Evolutionary conservation across 1,284 basidiomycete species (phyloP), one percentile per base, ranked within the genome.

Genomic region (Vanrija pseudolonga): DNA sequence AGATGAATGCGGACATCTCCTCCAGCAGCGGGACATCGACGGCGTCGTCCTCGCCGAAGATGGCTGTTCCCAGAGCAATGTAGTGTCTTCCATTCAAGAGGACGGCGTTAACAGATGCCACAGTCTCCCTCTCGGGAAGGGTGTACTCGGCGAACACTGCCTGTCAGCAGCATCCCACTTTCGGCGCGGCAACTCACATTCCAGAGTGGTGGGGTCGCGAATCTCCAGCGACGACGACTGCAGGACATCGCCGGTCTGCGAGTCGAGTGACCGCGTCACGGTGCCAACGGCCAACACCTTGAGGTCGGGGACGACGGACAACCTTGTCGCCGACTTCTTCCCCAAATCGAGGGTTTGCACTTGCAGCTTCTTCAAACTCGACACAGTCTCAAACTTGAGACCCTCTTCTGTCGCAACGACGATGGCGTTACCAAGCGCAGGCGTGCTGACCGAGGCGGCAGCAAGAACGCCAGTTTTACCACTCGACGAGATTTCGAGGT

Each of bases 341-440:
- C 87, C 88, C 4, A 90, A 73, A 28, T 83, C 79, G 23, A 90
- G 87, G 28, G 88, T 83, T 57, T 85, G 83, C 38, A 93, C 85
- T 61, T 92, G 88, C 69, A 91, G 81, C 76, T 89, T 89, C 65
- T 89, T 85, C 11, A 90, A 77, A 53, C 85, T 83, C n/a, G 79
- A 78, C 15, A 90, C 79, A 17, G 77, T 78, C 11, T 87, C 87
- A 42, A 93, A 82, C 45, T 82, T 72, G 9, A 93, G 71, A 1
- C 82, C 79, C 4, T 79, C 78, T 0, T 78, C 64, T 2, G 83
- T 81, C 2, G 84, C 83, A 18, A 90, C 69, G 12, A 87, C 68
- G 7, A 90, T 68, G 3, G 83, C 83, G 3, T 80, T 78, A 9
- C 76, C 75, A 67, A 84, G 83, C 4, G 66, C 61, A 6, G 67